Percentiles rank a stretch among this genome's conserved stretches.
Evolutionary conservation across 2,329 filamentous ascomycete species (phyloP).

Genomic region (Fusarium phyllophilum): DNA sequence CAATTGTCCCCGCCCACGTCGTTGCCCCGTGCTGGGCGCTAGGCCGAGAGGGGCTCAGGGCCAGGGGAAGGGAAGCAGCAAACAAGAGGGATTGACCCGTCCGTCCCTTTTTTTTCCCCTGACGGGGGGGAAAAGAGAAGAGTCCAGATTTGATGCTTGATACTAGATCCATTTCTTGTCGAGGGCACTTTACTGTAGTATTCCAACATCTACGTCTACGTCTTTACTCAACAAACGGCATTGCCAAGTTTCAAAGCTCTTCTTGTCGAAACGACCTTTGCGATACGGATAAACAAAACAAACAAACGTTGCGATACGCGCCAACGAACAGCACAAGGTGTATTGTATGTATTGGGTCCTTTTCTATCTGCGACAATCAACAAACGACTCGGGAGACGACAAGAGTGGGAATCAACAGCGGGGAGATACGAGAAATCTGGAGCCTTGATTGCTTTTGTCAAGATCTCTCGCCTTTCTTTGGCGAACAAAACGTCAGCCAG

Average conservation of each 20-base stretch:
- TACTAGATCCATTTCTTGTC: conserved; percentile 1
- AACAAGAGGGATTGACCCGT: conserved; percentile 6
- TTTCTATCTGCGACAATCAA: not conserved
- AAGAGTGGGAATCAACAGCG: not conserved
- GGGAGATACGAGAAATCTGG: not conserved
- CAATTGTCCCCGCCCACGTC: conserved; percentile 19
- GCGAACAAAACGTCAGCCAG: not conserved
- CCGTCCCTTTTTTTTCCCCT: conserved; percentile 37
- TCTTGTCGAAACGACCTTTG: not conserved
- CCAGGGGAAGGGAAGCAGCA: conserved; percentile 21
- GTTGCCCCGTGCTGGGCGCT: conserved; percentile 38
- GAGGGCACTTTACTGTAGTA: not conserved
- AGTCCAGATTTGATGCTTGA: conserved; percentile 8
- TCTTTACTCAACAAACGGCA: not conserved
- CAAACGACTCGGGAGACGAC: not conserved
- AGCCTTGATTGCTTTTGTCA: not conserved
- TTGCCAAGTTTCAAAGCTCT: not conserved
- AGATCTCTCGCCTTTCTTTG: not conserved
- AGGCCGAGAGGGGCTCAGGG: conserved; percentile 30
- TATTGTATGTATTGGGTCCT: conserved; percentile 1
- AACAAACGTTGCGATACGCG: conserved; percentile 9
- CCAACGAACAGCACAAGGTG: conserved; percentile 9
- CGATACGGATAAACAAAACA: conserved; percentile 16
- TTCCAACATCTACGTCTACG: not conserved
- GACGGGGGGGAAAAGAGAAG: conserved; percentile 36